Base-by-base conservation (phyloP, 2,329 filamentous ascomycete species). In the Beauveria sp. region DNA sequence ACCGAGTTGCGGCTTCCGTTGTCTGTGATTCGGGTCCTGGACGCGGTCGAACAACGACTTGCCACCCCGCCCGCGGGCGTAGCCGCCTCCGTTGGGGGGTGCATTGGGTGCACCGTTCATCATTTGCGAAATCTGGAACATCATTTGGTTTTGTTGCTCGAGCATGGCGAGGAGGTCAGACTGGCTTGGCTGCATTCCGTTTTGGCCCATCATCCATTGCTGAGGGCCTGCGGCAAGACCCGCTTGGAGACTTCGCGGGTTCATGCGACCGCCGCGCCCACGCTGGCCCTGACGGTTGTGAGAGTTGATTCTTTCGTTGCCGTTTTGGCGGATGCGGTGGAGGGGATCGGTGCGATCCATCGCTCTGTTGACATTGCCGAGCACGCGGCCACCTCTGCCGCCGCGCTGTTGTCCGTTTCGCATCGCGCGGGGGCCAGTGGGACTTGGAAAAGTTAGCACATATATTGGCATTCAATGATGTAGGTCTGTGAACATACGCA, bases 381-480 rank as follows among this genome's bases (percentile, higher is more conserved):
- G 80, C 80, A 97, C 86, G 64, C 91, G 86, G 72, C 91, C 92
- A 62, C 90, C 89, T 66, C 90, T 86, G 59, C 84, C 82, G 60
- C 81, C 79, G 61, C 82, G 80, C 66, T 78, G 84, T 57, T 78
- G 84, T 57, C 84, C 84, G 71, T 89, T 91, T 70, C 94, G 89
- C 92, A 97, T 96, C 40, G 92, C 92, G 73, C 92, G 94, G 20
- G 94, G 94, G 61, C 93, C 94, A 56, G 92, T 97, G 10, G 94
- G 94, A 70, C 93, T 97, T 69, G 62, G 28, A 41, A 47, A 46
- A 61, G 76, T 84, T 74, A 83, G 78, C 70, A 66, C 62, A 16
- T 6, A 6, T 16, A 16, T 6, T 5, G 5, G 34, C 14, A 37
- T 16, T 37, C 14, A 5, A 37, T 16, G 16, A 22, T 24, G 20